Percentiles rank a stretch among this genome's conserved stretches.
Evolutionary conservation across 106 monocot species (phyloP).

Genomic region (Cymbidium sinense): DNA sequence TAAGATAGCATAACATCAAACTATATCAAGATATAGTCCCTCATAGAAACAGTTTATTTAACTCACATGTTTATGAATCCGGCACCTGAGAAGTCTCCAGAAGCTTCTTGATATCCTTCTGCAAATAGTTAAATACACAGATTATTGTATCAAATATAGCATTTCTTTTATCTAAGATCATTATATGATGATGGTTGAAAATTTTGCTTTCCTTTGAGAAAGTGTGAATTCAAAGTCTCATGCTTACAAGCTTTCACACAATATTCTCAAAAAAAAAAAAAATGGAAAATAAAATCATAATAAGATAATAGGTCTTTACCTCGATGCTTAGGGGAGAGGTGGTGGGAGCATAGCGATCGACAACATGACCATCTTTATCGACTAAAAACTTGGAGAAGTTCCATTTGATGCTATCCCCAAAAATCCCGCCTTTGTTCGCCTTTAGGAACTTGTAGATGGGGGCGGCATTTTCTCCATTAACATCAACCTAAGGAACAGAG

Average conservation of each 20-base stretch:
- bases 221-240: too few species aligned
- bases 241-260: too few species aligned
- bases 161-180: too few species aligned
- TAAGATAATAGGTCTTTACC: constrained; percentile 16
- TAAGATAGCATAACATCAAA: background rate
- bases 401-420: constrained; percentile 89
- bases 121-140: background rate
- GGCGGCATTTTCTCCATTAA: constrained; percentile 70
- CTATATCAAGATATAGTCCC: background rate
- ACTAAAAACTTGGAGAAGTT: constrained; percentile 32
- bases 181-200: background rate
- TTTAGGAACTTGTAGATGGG: constrained; percentile 90
- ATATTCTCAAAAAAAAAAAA: too few species aligned
- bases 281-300: background rate
- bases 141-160: too few species aligned
- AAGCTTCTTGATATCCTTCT: constrained; percentile 2
- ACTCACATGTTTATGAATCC: background rate
- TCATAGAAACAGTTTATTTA: background rate
- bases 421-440: constrained; percentile 66
- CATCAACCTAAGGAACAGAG: constrained; percentile 56
- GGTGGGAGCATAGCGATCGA: constrained; percentile 83
- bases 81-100: background rate
- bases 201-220: background rate
- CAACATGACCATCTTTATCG: constrained; percentile 81
- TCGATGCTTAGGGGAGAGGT: constrained; percentile 81